Conservation (phyloP, 306 rosid genomes). For the Dryas octopetala region DNA sequence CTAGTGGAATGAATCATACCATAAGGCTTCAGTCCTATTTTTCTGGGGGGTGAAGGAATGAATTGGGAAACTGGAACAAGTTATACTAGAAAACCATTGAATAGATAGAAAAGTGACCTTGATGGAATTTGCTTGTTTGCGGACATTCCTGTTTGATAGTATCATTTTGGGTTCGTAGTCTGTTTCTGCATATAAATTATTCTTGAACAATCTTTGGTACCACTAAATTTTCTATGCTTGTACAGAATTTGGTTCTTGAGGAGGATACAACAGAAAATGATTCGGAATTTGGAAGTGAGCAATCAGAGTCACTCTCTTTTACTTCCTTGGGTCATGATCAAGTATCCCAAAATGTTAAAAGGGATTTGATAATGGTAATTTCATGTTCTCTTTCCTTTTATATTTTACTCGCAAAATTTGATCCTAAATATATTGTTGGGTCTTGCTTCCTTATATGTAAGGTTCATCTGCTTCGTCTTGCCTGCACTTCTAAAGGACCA, state of each 20-base stretch:
- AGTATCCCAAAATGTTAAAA: slow-evolving; percentile 54
- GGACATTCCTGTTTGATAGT: slow-evolving; percentile 2
- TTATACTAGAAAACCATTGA: background rate
- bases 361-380: slow-evolving; percentile 75
- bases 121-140: background rate
- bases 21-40: background rate
- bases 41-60: background rate
- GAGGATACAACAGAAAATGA: slow-evolving; percentile 45
- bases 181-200: slow-evolving; percentile 21
- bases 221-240: slow-evolving; percentile 20
- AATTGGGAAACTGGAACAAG: background rate
- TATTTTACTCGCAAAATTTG: slow-evolving; percentile 13
- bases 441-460: slow-evolving; percentile 37
- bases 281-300: slow-evolving; percentile 41
- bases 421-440: slow-evolving; percentile 9
- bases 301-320: slow-evolving; percentile 52
- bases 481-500: slow-evolving; percentile 67
- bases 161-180: slow-evolving; percentile 11
- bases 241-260: slow-evolving; percentile 39
- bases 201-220: slow-evolving; percentile 20
- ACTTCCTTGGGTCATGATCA: slow-evolving; percentile 48
- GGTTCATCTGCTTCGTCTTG: slow-evolving; percentile 89
- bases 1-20: slow-evolving; percentile 2
- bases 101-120: background rate
- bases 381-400: slow-evolving; percentile 13